These are phyloP conservation scores for Pseudozyma hubeiensis DNA, from an alignment of 1,284 basidiomycete genomes.

Conservation along the genomic window DNA sequence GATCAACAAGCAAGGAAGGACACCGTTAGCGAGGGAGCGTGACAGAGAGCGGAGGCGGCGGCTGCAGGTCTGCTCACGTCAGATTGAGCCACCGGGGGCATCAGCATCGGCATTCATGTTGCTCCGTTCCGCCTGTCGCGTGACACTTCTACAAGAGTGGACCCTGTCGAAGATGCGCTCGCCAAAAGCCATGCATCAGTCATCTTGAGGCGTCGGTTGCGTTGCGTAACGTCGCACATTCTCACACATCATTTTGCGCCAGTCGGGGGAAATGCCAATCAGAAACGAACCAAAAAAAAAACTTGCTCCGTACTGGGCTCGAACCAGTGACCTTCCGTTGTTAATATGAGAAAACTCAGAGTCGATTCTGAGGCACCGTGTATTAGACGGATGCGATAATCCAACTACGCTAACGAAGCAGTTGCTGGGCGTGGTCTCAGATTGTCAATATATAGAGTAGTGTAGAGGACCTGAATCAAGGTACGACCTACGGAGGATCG, in stretches of 20 bases:
- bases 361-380: constrained; percentile 32
- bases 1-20: background rate
- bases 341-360: constrained; percentile 17
- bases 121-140: constrained; percentile 3
- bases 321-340: constrained; percentile 56
- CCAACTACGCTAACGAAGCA: constrained; percentile 54
- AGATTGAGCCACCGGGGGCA: constrained; percentile 5
- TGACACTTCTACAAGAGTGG: constrained; percentile 7
- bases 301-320: constrained; percentile 53
- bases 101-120: no score
- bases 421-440: no score
- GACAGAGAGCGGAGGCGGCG: background rate
- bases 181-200: constrained; percentile 5
- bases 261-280: background rate
- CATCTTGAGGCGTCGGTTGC: background rate
- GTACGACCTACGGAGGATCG: no score
- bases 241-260: no score
- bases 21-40: background rate
- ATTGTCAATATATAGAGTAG: no score
- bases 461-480: no score
- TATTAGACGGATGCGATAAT: constrained; percentile 54
- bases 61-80: constrained; percentile 11
- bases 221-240: no score
- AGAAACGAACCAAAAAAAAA: constrained; percentile 9
- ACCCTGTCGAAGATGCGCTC: background rate